phyloP scores from a whole-genome alignment of 2,329 filamentous ascomycete genomes.

The Dryadomyces sulphureus region DNA sequence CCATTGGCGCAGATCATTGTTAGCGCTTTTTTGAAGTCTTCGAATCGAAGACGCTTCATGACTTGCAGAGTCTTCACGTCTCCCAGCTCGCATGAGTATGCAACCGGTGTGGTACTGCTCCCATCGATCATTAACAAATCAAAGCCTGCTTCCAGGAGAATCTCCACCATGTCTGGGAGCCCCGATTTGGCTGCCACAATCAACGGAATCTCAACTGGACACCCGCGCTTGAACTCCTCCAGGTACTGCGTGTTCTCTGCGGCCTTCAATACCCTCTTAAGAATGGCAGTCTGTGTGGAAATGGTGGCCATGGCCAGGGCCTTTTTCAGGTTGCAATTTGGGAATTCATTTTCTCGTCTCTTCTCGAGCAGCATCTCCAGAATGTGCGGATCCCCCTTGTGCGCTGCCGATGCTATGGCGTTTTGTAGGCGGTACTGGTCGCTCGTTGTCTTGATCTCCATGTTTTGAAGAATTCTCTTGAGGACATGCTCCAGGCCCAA shows the following conservation, averaged over 20 bases:
- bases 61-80: neutral
- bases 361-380: neutral
- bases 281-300: neutral
- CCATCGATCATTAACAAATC: neutral
- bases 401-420: neutral
- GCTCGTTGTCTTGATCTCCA: neutral
- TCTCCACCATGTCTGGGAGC: neutral
- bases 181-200: neutral
- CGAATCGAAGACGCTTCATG: neutral
- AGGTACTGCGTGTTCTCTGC: neutral
- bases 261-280: neutral
- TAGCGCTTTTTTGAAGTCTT: neutral
- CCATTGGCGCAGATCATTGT: neutral
- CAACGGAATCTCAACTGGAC: neutral
- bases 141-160: neutral
- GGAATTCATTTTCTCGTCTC: neutral
- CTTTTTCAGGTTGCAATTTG: neutral
- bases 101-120: neutral
- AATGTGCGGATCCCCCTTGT: neutral
- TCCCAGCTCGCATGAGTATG: neutral
- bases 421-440: neutral
- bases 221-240: neutral
- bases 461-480: neutral
- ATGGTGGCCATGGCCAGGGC: neutral
- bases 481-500: neutral